A percentile compares a stretch with the other conserved stretches of the same genome.
Evolutionary conservation across 1,284 basidiomycete genomes (phyloP).

Genomic region (Caloboletus firmus): DNA sequence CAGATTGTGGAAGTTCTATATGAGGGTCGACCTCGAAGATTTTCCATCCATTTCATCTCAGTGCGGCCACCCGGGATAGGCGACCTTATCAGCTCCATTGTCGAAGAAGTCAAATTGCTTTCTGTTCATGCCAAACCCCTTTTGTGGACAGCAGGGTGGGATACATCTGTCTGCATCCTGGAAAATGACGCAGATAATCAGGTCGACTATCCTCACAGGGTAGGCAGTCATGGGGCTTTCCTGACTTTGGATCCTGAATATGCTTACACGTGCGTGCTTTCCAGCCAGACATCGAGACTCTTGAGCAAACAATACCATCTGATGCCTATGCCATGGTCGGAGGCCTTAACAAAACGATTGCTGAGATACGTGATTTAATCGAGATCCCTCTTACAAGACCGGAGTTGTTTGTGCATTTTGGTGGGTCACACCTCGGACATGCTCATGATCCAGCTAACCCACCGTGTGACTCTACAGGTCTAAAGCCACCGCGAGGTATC

Average conservation of each 20-base stretch:
- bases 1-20: slow-evolving; percentile 66
- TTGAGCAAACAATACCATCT: slow-evolving; percentile 41
- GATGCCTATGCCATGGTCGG: slow-evolving; percentile 79
- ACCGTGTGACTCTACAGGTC: slow-evolving; percentile 45
- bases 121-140: slow-evolving; percentile 38
- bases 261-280: slow-evolving; percentile 15
- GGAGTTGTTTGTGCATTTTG: slow-evolving; percentile 87
- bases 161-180: slow-evolving; percentile 52
- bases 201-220: slow-evolving; percentile 33
- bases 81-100: slow-evolving; percentile 36
- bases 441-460: slow-evolving; percentile 8
- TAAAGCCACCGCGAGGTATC: slow-evolving; percentile 89
- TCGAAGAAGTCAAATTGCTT: slow-evolving; percentile 43
- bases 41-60: slow-evolving; percentile 53
- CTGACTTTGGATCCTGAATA: slow-evolving; percentile 8
- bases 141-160: slow-evolving; percentile 65
- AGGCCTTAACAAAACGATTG: slow-evolving; percentile 86
- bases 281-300: slow-evolving; percentile 47
- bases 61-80: slow-evolving; percentile 33
- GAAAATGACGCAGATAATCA: slow-evolving; percentile 32
- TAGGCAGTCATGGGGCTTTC: slow-evolving; percentile 16
- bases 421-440: slow-evolving; percentile 40
- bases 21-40: slow-evolving; percentile 56
- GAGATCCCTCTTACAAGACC: slow-evolving; percentile 92
- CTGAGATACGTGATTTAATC: slow-evolving; percentile 88